These are phyloP conservation scores for Penicillium pulvis DNA, from an alignment of 495 filamentous ascomycete genomes.

Conservation along the genomic window DNA sequence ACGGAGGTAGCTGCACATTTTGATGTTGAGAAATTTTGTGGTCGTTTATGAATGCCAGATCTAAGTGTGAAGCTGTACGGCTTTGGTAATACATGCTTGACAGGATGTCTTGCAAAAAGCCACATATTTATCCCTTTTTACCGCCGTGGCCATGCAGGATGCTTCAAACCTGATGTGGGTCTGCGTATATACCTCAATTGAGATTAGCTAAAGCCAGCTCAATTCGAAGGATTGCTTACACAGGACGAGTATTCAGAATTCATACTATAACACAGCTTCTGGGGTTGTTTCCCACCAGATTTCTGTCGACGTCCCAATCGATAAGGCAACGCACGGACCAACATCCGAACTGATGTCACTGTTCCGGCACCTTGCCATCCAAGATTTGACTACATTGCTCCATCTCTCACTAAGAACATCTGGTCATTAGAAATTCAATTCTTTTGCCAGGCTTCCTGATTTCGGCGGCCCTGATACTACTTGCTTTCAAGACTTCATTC, in stretches of 20 bases:
- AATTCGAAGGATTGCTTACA: neutral
- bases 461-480: too few species aligned
- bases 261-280: neutral
- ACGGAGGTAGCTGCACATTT: neutral
- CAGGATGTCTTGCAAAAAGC: neutral
- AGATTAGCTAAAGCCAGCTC: neutral
- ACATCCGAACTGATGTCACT: constrained; percentile 6
- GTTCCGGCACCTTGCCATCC: neutral
- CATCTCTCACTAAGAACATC: neutral
- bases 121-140: neutral
- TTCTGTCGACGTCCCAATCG: neutral
- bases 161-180: neutral
- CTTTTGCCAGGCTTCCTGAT: neutral
- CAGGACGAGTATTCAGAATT: neutral
- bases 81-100: neutral
- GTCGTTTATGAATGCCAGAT: neutral
- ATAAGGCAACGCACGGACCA: constrained; percentile 12
- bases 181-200: neutral
- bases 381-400: too few species aligned
- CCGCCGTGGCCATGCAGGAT: neutral
- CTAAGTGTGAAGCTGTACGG: neutral
- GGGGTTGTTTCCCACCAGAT: neutral
- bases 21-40: too few species aligned
- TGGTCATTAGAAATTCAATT: neutral
- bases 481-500: neutral